Evolutionary conservation across 768 basidiomycete genomes (phyloP), one percentile per base, ranked within the genome.

Genomic region (Suillus alpinus): DNA sequence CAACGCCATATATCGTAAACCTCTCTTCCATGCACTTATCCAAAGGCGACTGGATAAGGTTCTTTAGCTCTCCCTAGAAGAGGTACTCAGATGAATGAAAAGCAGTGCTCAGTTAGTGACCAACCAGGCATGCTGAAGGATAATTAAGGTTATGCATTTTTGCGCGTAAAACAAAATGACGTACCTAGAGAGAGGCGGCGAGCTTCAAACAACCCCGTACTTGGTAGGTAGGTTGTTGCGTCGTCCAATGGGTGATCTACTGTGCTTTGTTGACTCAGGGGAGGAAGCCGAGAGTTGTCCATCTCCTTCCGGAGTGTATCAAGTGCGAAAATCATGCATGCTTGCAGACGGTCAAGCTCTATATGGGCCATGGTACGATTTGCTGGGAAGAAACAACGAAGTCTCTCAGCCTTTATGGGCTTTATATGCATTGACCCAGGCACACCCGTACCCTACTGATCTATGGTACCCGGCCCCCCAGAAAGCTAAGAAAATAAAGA

Each of bases 1-100:
- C 62, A 13, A 60, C 63, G 31, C 66, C 67, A 29, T 68, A 68
- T 9, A 64, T 49, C 1, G 67, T 53, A 29, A 36, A 59, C 12
- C 62, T 37, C 12, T 51, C 36, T 7, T 59, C 58, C 7, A 51
- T 29, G 18, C 26, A 34, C 23, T 59, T 59, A 16, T 59, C 58
- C 34, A 52, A 56, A 29, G 58, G 58, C n/a, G 46, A 29, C 23
- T 59, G 58, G 6, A 59, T 56, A 4, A 59, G 34, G 37, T 32
- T 53, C 23, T 53, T 53, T 9, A 59, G 34, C 34, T 59, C 49
- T 32, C 58, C 58, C 58, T 59, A 53, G 20, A 55, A 49, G 29
- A 51, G 34, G 23, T 36, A 26, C 4, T 55, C 16, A 39, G 23
- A 26, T 39, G 23, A 26, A 55, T 37, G 2, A 26, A 4, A 37